A percentile compares a stretch with the other conserved stretches of the same genome.
phyloP scores from a whole-genome alignment of 2,329 filamentous ascomycete genomes.

The Celoporthe dispersa region DNA sequence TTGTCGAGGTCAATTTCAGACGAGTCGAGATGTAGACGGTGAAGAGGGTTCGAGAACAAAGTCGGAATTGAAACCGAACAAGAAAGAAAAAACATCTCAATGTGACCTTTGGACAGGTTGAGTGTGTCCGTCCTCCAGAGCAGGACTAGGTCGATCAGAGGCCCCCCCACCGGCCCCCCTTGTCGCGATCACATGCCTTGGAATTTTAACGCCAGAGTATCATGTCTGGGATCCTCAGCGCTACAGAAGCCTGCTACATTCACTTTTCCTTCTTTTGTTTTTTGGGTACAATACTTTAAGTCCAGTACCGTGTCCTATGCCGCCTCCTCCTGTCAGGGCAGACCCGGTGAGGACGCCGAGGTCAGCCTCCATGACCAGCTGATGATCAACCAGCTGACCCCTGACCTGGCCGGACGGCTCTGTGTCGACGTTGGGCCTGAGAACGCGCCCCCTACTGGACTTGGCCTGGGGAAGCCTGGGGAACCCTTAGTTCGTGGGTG shows the following conservation, averaged over 20 bases:
- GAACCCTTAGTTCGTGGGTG: background rate
- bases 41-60: background rate
- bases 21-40: background rate
- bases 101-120: background rate
- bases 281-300: background rate
- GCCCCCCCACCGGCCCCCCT: background rate
- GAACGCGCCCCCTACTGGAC: background rate
- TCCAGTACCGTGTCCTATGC: background rate
- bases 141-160: background rate
- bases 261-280: background rate
- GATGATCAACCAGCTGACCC: background rate
- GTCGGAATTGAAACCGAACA: background rate
- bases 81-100: background rate
- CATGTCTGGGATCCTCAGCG: background rate
- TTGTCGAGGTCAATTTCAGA: background rate
- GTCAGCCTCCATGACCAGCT: background rate
- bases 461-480: background rate
- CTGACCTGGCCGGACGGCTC: background rate
- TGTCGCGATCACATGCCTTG: constrained; percentile 1
- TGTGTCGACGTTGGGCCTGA: background rate
- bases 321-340: background rate
- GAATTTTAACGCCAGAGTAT: background rate
- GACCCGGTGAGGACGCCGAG: background rate
- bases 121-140: background rate
- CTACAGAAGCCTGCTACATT: background rate